Evolutionary conservation across 306 rosid genomes (phyloP).

Genomic region (Hippophae rhamnoides): DNA sequence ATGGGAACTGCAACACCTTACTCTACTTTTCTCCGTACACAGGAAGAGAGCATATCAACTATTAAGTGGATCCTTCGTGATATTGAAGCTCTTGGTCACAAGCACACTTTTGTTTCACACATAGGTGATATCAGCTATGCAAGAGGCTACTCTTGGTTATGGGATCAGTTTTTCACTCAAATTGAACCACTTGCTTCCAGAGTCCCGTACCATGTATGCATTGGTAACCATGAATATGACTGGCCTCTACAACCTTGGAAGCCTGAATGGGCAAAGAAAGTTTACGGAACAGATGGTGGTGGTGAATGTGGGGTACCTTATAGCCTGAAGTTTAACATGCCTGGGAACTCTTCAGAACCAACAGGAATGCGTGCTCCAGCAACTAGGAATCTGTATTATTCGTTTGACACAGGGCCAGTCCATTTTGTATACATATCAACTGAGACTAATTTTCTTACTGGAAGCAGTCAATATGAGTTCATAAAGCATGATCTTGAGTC

Average conservation of each 20-base stretch:
- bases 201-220: constrained; percentile 82
- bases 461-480: constrained; percentile 62
- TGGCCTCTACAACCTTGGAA: constrained; percentile 90
- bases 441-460: constrained; percentile 77
- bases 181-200: constrained; percentile 67
- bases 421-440: constrained; percentile 80
- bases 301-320: constrained; percentile 97
- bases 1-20: constrained; percentile 81
- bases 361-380: constrained; percentile 60
- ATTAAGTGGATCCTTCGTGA: constrained; percentile 87
- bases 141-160: constrained; percentile 81
- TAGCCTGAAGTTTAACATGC: constrained; percentile 84
- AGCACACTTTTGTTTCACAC: constrained; percentile 82
- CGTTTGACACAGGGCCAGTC: constrained; percentile 67
- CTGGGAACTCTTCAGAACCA: constrained; percentile 75
- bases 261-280: constrained; percentile 53
- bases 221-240: constrained; percentile 81
- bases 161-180: constrained; percentile 77
- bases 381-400: constrained; percentile 71
- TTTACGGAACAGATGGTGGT: constrained; percentile 79
- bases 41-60: constrained; percentile 76
- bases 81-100: constrained; percentile 66
- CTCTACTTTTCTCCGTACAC: constrained; percentile 60
- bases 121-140: constrained; percentile 94
- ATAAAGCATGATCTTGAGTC: constrained; percentile 70